Percentiles rank a stretch among this genome's conserved stretches.
These are phyloP conservation scores for Coniella vitis DNA, from an alignment of 2,329 filamentous ascomycete genomes.

Conservation along the genomic window DNA sequence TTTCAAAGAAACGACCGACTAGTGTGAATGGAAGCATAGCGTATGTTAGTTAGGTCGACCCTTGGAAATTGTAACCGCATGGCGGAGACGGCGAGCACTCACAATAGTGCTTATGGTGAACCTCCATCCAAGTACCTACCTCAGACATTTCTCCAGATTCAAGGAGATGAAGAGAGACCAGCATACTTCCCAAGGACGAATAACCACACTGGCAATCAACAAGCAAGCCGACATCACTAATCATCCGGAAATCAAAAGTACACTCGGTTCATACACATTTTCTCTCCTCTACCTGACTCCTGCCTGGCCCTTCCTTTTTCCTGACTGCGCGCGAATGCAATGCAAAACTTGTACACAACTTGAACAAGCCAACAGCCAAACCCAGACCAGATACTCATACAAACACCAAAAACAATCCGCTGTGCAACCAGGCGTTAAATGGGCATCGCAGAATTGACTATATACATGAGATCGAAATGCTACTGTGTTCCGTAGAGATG, in stretches of 20 bases:
- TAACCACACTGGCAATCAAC: no score
- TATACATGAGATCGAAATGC: conserved; percentile 3
- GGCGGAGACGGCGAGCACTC: background rate
- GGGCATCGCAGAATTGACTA: background rate
- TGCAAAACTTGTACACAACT: background rate
- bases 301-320: background rate
- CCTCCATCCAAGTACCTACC: no score
- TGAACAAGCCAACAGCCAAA: background rate
- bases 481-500: background rate
- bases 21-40: background rate
- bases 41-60: background rate
- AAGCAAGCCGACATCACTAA: no score
- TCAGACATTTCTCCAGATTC: no score
- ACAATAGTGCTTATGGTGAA: no score
- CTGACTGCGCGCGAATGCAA: no score
- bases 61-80: background rate
- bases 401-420: conserved; percentile 8
- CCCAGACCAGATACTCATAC: background rate
- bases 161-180: no score
- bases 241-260: no score
- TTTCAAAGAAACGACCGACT: background rate
- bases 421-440: conserved; percentile 8
- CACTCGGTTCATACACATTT: background rate
- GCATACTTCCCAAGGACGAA: no score
- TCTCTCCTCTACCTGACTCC: background rate